Evolutionary conservation across 345 rosid species (phyloP), one percentile per base, ranked within the genome.

Genomic region (Murraya paniculata): DNA sequence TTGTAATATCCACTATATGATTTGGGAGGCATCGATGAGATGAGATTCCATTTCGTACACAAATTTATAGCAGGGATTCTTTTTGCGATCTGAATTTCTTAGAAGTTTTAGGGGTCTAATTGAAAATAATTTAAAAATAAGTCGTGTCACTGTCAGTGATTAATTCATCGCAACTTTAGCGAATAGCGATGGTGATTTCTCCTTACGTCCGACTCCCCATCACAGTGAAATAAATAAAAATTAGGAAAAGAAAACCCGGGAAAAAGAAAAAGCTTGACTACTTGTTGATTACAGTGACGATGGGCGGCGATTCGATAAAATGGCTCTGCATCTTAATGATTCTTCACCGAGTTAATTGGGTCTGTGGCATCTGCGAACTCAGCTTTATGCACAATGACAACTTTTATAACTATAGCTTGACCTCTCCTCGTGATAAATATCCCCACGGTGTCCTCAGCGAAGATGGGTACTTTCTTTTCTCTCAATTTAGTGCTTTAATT

Each of bases 391-490:
- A 86, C 76, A 71, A 89, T 65, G 65, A 82, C 70, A 91, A 85
- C 74, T 84, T 88, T 76, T 92, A 88, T 64, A 81, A 82, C 86
- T 96, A 90, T 85, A 91, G 85, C 86, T 85, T 96, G 89, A 84
- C 89, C 13, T 87, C 98, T 80, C 88, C 95, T 64, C 74, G 88
- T 62, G 86, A 89, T 0, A 87, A 82, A 7, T 90, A 80, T 33
- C 98, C 99, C 78, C 98, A 94, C 33, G 99, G 98, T 35, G 87
- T 84, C 70, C 97, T 91, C 83, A 94, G 98, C 87, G 99, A 96
- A 88, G 99, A 96, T 84, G 98, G 98, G 99, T 92, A 89, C 84
- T 75, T 55, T 45, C 75, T 64, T 66, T 39, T 58, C 61, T 68
- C 64, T 39, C 71, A 64, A 66, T 74, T 62, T 41, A 25, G 27